These are phyloP conservation scores for Spirogloea muscicola DNA, from an alignment of 139 green algal genomes.

Conservation along the genomic window DNA sequence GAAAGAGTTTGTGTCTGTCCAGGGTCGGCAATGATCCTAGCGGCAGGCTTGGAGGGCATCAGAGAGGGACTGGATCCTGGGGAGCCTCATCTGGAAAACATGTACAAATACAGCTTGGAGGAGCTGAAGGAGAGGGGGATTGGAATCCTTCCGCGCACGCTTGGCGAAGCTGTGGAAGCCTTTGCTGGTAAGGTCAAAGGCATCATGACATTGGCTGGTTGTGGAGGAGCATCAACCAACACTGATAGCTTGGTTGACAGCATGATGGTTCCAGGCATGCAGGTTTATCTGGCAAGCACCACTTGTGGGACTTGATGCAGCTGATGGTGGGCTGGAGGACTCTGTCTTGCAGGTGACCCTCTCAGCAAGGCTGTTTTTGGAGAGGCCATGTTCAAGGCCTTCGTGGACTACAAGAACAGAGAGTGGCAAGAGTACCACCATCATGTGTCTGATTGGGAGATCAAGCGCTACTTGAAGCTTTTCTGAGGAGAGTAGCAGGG, in stretches of 20 bases:
- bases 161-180: conserved; percentile 13
- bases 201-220: no score
- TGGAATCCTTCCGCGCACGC: neutral
- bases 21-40: conserved; percentile 8
- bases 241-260: no score
- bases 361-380: conserved; percentile 2
- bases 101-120: conserved; percentile 5
- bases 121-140: conserved; percentile 3
- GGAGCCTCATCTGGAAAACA: conserved; percentile 9
- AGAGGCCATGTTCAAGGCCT: conserved; percentile 8
- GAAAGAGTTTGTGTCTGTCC: neutral
- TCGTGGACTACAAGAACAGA: conserved; percentile 8
- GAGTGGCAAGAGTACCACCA: conserved; percentile 7
- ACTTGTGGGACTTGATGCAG: no score
- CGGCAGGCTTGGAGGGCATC: conserved; percentile 1
- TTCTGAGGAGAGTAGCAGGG: no score
- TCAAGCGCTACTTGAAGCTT: conserved; percentile 1
- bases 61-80: neutral
- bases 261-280: no score
- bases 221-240: no score
- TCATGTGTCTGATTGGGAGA: conserved; percentile 11
- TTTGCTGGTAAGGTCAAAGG: conserved; percentile 15
- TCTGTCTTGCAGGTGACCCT: conserved; percentile 3
- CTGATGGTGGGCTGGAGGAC: no score
- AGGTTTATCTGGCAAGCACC: no score